Percentiles rank a stretch among this genome's conserved stretches.
Conservation (phyloP, 768 basidiomycete genomes). For the Clitopilus passeckerianus region DNA sequence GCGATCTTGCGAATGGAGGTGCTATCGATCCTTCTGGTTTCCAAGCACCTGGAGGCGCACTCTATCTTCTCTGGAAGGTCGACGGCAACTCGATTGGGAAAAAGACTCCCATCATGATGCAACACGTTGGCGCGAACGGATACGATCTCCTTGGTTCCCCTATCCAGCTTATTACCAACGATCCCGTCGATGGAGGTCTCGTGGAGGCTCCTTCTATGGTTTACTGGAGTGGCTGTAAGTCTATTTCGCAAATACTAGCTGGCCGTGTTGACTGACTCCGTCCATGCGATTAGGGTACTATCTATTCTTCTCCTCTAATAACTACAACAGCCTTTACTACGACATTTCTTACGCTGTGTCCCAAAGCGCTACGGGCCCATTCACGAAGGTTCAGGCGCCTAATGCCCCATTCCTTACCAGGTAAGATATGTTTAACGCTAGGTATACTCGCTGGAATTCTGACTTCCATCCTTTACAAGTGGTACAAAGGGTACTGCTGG, state of each 20-base stretch:
- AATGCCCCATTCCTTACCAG: constrained; percentile 14
- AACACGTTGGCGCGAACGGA: constrained; percentile 19
- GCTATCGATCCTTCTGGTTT: constrained; percentile 21
- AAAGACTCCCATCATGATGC: constrained; percentile 21
- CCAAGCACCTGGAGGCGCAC: constrained; percentile 16
- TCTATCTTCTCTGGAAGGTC: constrained; percentile 24
- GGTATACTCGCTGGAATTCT: background rate
- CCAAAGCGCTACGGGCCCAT: constrained; percentile 20
- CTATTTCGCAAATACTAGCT: background rate
- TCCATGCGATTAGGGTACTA: constrained; percentile 13
- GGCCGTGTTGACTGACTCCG: background rate
- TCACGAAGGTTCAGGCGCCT: constrained; percentile 18
- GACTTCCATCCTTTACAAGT: constrained; percentile 1
- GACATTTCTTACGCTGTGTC: constrained; percentile 25
- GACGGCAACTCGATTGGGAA: constrained; percentile 26
- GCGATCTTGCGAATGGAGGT: constrained; percentile 17
- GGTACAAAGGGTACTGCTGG: constrained; percentile 11
- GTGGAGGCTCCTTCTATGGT: constrained; percentile 23
- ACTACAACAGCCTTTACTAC: constrained; percentile 18
- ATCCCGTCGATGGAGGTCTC: constrained; percentile 18
- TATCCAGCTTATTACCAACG: constrained; percentile 18
- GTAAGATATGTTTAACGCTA: background rate
- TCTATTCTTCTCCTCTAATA: constrained; percentile 23
- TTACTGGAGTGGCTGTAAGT: constrained; percentile 9
- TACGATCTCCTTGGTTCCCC: constrained; percentile 14